Base-by-base conservation (phyloP, 148 eudicot genomes). In the Heliosperma pusillum region DNA sequence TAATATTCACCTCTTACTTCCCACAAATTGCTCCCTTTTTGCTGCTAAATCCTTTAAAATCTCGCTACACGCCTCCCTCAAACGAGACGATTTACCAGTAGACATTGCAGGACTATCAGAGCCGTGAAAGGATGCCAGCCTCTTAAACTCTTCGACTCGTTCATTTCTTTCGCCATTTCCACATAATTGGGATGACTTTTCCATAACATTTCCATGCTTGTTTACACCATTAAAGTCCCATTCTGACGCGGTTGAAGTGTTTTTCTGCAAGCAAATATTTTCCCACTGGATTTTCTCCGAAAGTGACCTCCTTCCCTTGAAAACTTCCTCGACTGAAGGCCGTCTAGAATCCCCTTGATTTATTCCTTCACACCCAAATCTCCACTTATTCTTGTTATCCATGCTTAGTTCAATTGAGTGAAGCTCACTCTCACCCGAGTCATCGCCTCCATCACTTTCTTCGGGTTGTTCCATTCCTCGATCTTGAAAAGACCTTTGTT, bases 341-440 rank as follows among this genome's bases (percentile, higher is more conserved):
- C 87, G 85, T 79, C 87, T 85, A 8, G 88, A 79, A 57, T 85
- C 97, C 26, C 65, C 74, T 40, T 75, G 81, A 30, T 78, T 77
- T 21, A 65, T 58, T 30, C 79, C 88, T 61, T 79, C 85, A 70
- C 76, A 59, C 25, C 72, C 81, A 30, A 79, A 82, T 71, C 79
- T 81, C 91, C 93, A 92, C 64, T 82, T 89, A 66, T 78, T 80
- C 16, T 74, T 72, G 71, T 79, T 79, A 52, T 87, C 91, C 91
- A 87, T 74, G 80, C 80, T 90, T 70, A 93, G 45, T 71, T 93
- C 97, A 25, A 93, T 93, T 1, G 96, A 90, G 62, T 89, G 96
- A 69, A 87, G 89, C 77, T 90, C 96, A 71, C 93, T 87, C 29
- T 89, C 91, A 5, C 76, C 85, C 22, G 85, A 83, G 79, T 87